Evolutionary conservation across 305 asterid genomes (phyloP), one percentile per base, ranked within the genome.

Genomic region (Ilex paraguariensis): DNA sequence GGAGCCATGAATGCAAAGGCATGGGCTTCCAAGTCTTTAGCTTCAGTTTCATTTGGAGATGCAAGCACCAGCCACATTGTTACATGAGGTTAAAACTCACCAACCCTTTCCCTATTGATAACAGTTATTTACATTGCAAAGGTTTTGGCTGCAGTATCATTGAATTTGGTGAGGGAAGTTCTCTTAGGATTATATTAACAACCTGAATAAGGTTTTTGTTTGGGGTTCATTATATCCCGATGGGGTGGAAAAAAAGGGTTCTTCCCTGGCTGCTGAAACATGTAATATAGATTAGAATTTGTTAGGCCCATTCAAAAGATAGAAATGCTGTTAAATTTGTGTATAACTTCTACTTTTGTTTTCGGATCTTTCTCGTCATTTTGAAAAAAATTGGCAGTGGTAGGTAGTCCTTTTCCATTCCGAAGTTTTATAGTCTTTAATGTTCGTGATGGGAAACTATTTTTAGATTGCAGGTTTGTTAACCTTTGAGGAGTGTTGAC

Each of bases 11-110:
- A 87, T 54, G 98, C 97, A 10, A 81, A 82, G 79, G 95, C 81
- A 51, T 92, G 98, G 98, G 98, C 97, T 16, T 92, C 98, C 2
- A 85, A 88, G 73, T 91, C 98, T 66, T 78, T 89, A 46, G 96
- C 97, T 44, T 81, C 96, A 10, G 93, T 89, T 67, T 89, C 95
- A 12, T 84, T 92, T 60, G 90, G 96, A 51, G 98, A 92, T 65
- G 79, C 90, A 31, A 80, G 88, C 81, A 62, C 89, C 42, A 83
- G 84, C 81, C 85, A 75, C 33, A 81, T 66, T 48, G 81, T 30
- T 17, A 79, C 82, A 46, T 76, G 61, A 79, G 83, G 67, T 56
- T 21, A 21, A 70, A 61, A 62, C 66, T 74, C 69, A 65, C 70
- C 17, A 62, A 71, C 53, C 39, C 64, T 61, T 65, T 39, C 61